These are phyloP conservation scores for Ophiostoma pallidulum DNA, from an alignment of 2,329 filamentous ascomycete genomes.

Conservation along the genomic window DNA sequence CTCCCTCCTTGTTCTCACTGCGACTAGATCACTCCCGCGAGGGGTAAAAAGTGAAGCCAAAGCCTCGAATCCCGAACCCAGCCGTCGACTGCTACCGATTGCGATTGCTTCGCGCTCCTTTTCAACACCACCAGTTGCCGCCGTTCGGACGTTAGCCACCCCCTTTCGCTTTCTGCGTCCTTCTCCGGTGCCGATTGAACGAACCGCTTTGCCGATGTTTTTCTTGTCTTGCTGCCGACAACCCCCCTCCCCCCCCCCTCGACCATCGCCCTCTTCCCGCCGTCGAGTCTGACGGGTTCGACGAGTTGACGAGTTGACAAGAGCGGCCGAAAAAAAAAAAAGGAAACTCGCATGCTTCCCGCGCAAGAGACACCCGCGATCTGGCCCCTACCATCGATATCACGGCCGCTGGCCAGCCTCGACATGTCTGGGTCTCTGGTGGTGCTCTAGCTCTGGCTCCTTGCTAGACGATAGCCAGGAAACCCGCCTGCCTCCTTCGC, in stretches of 20 bases:
- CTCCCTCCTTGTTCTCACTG: background rate
- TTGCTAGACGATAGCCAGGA: constrained; percentile 24
- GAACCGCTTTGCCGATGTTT: background rate
- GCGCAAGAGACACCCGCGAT: no score
- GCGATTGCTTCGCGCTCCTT: background rate
- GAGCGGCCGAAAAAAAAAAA: background rate
- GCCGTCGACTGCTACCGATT: background rate
- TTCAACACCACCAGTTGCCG: no score
- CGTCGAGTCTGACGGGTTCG: no score
- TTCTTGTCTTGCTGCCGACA: background rate
- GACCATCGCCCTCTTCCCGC: background rate
- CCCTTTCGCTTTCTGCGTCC: background rate
- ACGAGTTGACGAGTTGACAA: background rate
- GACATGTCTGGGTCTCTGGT: constrained; percentile 30
- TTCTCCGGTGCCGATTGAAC: background rate
- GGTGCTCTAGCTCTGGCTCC: constrained; percentile 31
- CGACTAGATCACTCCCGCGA: background rate
- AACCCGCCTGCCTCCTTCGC: no score
- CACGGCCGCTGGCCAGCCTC: constrained; percentile 10
- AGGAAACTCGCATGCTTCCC: no score
- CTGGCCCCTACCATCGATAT: background rate
- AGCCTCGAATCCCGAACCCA: background rate
- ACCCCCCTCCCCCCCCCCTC: background rate
- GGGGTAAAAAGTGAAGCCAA: background rate
- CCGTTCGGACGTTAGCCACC: no score